Evolutionary conservation across 768 basidiomycete species (phyloP).

Genomic region (Leucosporidium scottii): DNA sequence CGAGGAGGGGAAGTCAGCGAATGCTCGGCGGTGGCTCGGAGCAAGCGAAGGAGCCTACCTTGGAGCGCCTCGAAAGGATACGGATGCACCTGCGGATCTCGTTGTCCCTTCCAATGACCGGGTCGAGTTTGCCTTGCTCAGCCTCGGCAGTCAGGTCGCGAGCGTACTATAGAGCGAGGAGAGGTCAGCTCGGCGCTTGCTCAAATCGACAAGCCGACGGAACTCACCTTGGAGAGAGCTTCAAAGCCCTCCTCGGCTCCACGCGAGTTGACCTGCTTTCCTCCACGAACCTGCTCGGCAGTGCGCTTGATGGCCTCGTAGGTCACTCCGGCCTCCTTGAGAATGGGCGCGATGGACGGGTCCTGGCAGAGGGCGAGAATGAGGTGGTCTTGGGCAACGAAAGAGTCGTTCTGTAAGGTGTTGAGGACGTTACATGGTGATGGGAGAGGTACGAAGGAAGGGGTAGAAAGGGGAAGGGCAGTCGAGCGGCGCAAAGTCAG

Average conservation of each 20-base stretch:
- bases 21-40: too few relatives aligned
- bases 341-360: slow-evolving; percentile 54
- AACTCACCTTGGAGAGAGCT: slow-evolving; percentile 56
- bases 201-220: slow-evolving; percentile 40
- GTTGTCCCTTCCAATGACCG: slow-evolving; percentile 43
- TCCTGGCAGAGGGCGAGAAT: slow-evolving; percentile 78
- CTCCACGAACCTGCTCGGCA: slow-evolving; percentile 66
- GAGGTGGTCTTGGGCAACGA: slow-evolving; percentile 87
- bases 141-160: slow-evolving; percentile 44
- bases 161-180: slow-evolving; percentile 47
- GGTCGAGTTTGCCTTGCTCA: slow-evolving; percentile 46
- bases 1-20: not conserved
- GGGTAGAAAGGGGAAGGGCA: not conserved
- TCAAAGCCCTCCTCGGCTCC: slow-evolving; percentile 89
- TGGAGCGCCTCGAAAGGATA: slow-evolving; percentile 54
- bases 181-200: not conserved
- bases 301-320: slow-evolving; percentile 67
- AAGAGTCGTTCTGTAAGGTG: slow-evolving; percentile 59
- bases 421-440: too few relatives aligned
- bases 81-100: slow-evolving; percentile 37
- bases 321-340: slow-evolving; percentile 65
- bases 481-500: not conserved
- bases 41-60: slow-evolving; percentile 41
- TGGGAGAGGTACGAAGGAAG: not conserved
- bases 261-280: slow-evolving; percentile 73